These are phyloP conservation scores for Saprolegnia diclina DNA, from an alignment of 352 stramenopile genomes.

Conservation along the genomic window DNA sequence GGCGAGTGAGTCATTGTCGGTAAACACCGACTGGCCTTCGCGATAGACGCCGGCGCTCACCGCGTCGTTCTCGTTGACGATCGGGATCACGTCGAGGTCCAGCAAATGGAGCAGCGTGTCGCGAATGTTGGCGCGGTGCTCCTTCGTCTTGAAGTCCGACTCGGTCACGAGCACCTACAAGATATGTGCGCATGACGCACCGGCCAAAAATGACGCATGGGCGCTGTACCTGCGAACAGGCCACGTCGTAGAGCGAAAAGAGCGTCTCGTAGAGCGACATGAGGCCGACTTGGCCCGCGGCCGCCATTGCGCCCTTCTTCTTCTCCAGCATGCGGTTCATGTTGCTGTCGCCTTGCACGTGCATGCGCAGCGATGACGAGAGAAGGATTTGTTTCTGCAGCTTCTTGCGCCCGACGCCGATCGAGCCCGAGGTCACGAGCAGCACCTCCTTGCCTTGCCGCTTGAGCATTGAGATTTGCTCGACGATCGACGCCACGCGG, in stretches of 20 bases:
- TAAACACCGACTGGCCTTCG: slow-evolving; percentile 95
- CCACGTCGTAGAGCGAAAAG: slow-evolving; percentile 92
- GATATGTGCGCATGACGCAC: no score
- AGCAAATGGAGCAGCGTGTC: slow-evolving; percentile 90
- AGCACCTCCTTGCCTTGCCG: slow-evolving; percentile 85
- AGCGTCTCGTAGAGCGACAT: slow-evolving; percentile 97
- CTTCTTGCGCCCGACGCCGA: slow-evolving; percentile 90
- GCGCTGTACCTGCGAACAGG: slow-evolving; percentile 83
- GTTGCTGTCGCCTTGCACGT: slow-evolving; percentile 84
- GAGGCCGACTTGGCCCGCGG: slow-evolving; percentile 95
- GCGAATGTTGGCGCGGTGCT: slow-evolving; percentile 78
- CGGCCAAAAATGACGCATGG: not conserved
- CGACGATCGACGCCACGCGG: slow-evolving; percentile 85
- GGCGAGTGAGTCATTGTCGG: slow-evolving; percentile 94
- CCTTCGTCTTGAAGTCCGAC: slow-evolving; percentile 76
- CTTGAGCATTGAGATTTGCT: slow-evolving; percentile 93
- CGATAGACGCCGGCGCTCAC: slow-evolving; percentile 90
- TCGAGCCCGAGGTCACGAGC: slow-evolving; percentile 86
- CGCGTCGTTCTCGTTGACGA: slow-evolving; percentile 99
- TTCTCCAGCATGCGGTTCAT: slow-evolving; percentile 84
- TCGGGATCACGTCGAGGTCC: slow-evolving; percentile 94
- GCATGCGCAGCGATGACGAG: slow-evolving; percentile 75
- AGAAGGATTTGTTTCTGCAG: slow-evolving; percentile 92
- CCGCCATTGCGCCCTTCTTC: slow-evolving; percentile 81
- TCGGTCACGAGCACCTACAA: slow-evolving; percentile 63